Base-by-base conservation (phyloP, 305 asterid genomes). In the Solanum chacoense region DNA sequence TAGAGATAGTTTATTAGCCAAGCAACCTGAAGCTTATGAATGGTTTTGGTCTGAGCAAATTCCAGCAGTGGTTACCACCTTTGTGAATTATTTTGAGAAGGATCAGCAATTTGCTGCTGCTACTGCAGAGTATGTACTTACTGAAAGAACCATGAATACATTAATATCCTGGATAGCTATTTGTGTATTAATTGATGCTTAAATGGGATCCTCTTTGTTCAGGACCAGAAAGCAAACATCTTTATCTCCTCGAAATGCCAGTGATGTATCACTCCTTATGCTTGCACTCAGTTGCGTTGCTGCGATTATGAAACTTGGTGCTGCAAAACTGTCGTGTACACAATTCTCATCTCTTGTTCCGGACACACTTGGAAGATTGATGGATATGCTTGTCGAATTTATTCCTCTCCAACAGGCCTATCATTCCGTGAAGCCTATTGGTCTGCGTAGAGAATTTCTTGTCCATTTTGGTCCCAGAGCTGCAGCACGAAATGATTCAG, bases 381-480 rank as follows among this genome's bases (percentile, higher is more conserved):
- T 98, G 99, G 98, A 98, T 88, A 95, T 93, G 98, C 90, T 98
- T 89, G 92, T 95, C 86, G 99, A 96, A 90, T 94, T 93, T 88
- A 90, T 95, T 89, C 95, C 98, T 89, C 90, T 98, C 88, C 94
- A 90, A 89, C 93, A 96, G 91, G 97, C 96, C 83, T 98, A 94
- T 92, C 90, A 88, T 89, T 94, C 93, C 12, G 73, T 98, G 79
- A 95, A 93, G 92, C 98, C 94, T 91, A 93, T 94, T 93, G 99
- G 98, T 88, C 88, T 95, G 89, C 94, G 93, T 84, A 92, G 98
- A 93, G 98, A 98, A 91, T 98, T 98, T 92, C 98, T 98, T 88
- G 92, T 95, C 84, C 99, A 98, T 91, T 95, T 98, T 94, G 99
- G 99, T 91, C 94, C 98, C 88, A 96, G 97, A 91, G 98, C 98